Conservation (phyloP, 805 yeast species). For the Yarrowia deformans region DNA sequence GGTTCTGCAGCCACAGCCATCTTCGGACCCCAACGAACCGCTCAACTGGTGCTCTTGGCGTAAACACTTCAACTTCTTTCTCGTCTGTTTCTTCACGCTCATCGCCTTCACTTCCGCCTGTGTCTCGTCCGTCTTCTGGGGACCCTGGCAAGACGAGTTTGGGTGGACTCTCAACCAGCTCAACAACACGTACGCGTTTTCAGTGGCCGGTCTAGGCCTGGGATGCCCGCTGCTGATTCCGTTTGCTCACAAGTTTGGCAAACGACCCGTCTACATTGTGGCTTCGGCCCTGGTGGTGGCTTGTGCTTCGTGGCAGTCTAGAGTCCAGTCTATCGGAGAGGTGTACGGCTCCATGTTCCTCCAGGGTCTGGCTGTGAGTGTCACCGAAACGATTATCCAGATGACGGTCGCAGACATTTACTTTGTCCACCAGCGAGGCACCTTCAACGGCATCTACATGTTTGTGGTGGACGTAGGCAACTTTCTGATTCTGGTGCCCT, state of each 20-base stretch:
- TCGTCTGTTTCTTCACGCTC: constrained; percentile 17
- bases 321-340: not conserved
- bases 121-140: constrained; percentile 6
- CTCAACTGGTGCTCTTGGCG: not conserved
- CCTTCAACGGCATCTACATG: constrained; percentile 45
- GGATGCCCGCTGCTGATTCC: constrained; percentile 9
- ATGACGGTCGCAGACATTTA: constrained; percentile 14
- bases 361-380: constrained; percentile 8
- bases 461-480: constrained; percentile 45
- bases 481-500: constrained; percentile 44
- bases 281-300: constrained; percentile 7
- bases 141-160: constrained; percentile 5
- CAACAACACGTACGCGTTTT: constrained; percentile 10
- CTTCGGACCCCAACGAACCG: constrained; percentile 1
- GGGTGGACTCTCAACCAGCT: constrained; percentile 17
- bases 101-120: constrained; percentile 12
- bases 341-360: not conserved
- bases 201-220: constrained; percentile 2
- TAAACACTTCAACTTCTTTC: constrained; percentile 11
- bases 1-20: not conserved
- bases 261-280: constrained; percentile 4
- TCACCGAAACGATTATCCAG: constrained; percentile 21
- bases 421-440: constrained; percentile 45
- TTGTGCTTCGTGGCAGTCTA: not conserved
- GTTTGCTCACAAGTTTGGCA: constrained; percentile 10